Conservation (phyloP, 1,284 basidiomycete genomes). For the Cerrena zonata region DNA sequence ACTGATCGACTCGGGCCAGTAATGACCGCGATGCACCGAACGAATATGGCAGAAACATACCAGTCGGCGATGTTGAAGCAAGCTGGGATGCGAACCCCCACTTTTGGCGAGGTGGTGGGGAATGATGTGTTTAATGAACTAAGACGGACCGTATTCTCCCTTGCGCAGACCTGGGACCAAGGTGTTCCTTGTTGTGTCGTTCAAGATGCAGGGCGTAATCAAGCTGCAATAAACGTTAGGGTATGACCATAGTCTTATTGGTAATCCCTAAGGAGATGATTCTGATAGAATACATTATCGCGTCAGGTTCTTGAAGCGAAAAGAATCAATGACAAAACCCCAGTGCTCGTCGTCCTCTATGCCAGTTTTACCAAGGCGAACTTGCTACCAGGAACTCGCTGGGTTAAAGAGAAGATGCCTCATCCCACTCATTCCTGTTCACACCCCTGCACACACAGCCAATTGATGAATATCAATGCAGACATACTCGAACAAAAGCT, state of each 20-base stretch:
- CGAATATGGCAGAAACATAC: conserved; percentile 14
- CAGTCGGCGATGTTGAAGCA: background rate
- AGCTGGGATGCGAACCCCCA: background rate
- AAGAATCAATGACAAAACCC: conserved; percentile 23
- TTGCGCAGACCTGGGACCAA: conserved; percentile 26
- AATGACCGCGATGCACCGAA: conserved; percentile 10
- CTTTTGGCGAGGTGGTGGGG: conserved; percentile 17
- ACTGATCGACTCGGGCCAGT: background rate
- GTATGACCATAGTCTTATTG: background rate
- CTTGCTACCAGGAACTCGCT: conserved; percentile 9
- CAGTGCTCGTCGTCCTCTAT: conserved; percentile 31
- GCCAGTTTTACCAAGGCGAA: conserved; percentile 15
- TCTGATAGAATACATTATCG: background rate
- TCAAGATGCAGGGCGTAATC: conserved; percentile 19
- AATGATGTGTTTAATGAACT: conserved; percentile 34
- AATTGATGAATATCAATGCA: conserved; percentile 15
- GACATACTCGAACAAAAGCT: conserved; percentile 32
- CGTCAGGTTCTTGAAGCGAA: conserved; percentile 28
- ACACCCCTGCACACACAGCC: conserved; percentile 1
- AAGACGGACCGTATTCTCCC: conserved; percentile 28
- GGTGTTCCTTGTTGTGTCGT: conserved; percentile 23
- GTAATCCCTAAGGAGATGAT: background rate
- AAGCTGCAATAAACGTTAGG: conserved; percentile 26
- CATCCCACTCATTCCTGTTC: background rate
- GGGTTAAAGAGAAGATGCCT: conserved; percentile 14